Evolutionary conservation across 176 grass and related monocot genomes (phyloP), one percentile per base, ranked within the genome.

Genomic region (Olyra latifolia): DNA sequence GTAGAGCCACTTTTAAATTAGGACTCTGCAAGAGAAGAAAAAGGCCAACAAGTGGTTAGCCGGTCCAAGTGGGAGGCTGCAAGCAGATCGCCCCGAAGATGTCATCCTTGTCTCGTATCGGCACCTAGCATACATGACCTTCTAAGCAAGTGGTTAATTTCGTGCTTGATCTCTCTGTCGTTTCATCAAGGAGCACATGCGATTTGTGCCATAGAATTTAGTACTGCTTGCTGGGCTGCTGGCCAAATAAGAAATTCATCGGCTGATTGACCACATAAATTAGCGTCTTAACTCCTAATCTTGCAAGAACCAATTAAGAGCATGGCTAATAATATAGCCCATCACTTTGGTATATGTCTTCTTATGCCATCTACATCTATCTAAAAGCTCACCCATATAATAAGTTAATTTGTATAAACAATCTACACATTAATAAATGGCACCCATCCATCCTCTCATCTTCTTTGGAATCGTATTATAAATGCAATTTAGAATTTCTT

Each of bases 61-160:
- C 56, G 80, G 86, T 87, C 66, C 80, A 78, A 54, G 55, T 5
- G 55, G 25, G 67, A 76, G 78, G 79, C 55, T 82, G 44, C 72
- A 78, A 6, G 47, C 39, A 66, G 70, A 75, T 75, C 84, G 5
- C 39, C 14, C 9, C 2, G 56, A 55, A 69, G 80, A 71, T 66
- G 11, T 9, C 66, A 41, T 64, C 20, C 8, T 41, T 78, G 80
- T 88, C 67, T 41, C 58, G 28, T 74, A 56, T 58, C 48, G 41
- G 29, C 80, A 83, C 67, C 49, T 20, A 49, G 59, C 54, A 38
- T 60, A 59, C 54, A 38, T 50, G 32, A 25, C 41, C 47, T 28
- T 39, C 55, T 17, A 72, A 58, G 46, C 59, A 78, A 57, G 74
- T 66, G 80, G 74, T 29, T 1, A 35, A 35, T 52, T 29, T 50